phyloP scores from a whole-genome alignment of 768 basidiomycete species.

The Fistulinella prunicolor region DNA sequence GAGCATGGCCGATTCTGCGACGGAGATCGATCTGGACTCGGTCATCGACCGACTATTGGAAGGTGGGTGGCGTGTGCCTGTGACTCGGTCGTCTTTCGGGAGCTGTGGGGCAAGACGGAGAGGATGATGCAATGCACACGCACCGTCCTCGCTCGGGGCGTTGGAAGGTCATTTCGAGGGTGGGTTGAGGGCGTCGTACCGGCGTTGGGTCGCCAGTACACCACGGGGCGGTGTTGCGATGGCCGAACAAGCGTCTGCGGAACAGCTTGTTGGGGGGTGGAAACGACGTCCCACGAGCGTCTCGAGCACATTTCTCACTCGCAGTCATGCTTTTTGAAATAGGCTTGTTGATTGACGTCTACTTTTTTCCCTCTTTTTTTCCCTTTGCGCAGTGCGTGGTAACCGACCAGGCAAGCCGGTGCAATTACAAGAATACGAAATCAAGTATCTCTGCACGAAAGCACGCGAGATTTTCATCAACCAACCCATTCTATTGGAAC shows the following conservation, averaged over 20 bases:
- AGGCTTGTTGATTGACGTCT: conserved; percentile 14
- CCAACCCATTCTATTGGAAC: conserved; percentile 95
- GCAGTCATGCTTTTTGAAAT: too few species aligned
- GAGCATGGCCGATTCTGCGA: conserved; percentile 73
- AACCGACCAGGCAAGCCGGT: conserved; percentile 99
- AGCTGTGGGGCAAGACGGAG: background rate
- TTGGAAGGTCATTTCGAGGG: background rate
- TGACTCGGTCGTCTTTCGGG: conserved; percentile 22
- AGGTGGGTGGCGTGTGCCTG: conserved; percentile 60
- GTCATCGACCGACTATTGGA: conserved; percentile 98
- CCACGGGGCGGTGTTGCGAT: conserved; percentile 19
- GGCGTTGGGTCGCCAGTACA: background rate
- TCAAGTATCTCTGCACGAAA: conserved; percentile 98
- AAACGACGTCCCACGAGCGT: background rate
- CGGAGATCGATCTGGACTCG: conserved; percentile 98
- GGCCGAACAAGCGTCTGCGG: conserved; percentile 2
- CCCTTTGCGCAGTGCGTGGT: conserved; percentile 71
- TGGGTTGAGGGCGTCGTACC: conserved; percentile 11
- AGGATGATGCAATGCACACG: background rate
- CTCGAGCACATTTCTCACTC: background rate
- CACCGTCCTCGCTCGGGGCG: conserved; percentile 2
- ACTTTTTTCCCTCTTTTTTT: conserved; percentile 21
- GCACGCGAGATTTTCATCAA: conserved; percentile 99
- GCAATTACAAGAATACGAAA: conserved; percentile 97
- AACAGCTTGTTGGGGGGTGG: conserved; percentile 6